phyloP scores from a whole-genome alignment of 23 red algal genomes.

The Gracilaria gracilis region DNA sequence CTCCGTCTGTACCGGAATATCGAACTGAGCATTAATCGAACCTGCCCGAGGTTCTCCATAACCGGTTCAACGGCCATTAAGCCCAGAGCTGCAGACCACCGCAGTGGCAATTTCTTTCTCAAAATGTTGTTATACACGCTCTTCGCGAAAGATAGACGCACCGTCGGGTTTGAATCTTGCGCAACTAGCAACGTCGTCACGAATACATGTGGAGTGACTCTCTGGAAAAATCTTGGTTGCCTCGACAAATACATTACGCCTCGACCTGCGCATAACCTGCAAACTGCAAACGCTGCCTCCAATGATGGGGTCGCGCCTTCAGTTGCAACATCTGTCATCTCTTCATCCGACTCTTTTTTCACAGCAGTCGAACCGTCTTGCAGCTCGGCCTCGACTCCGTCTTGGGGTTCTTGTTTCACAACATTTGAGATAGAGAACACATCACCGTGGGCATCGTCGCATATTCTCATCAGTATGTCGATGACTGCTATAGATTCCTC shows the following conservation, averaged over 20 bases:
- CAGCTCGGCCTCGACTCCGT: background rate
- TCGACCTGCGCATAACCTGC: constrained; percentile 46
- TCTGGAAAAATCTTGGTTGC: constrained; percentile 35
- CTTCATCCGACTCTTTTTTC: constrained; percentile 20
- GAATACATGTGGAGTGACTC: constrained; percentile 36
- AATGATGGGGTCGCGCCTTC: background rate
- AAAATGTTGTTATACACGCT: constrained; percentile 29
- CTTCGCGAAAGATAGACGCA: constrained; percentile 61
- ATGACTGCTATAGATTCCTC: constrained; percentile 54
- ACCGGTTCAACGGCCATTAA: constrained; percentile 73
- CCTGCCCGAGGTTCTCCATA: constrained; percentile 25
- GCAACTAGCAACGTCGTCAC: constrained; percentile 54
- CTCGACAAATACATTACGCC: constrained; percentile 52
- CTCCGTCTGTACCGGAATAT: constrained; percentile 38
- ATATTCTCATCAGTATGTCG: constrained; percentile 33
- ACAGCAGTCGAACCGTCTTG: background rate
- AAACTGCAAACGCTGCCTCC: constrained; percentile 17
- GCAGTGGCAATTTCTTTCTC: constrained; percentile 44
- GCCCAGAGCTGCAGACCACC: constrained; percentile 53
- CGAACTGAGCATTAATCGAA: constrained; percentile 1
- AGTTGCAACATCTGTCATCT: background rate
- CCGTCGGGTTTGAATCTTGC: constrained; percentile 50
- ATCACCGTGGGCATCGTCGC: constrained; percentile 43
- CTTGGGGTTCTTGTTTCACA: background rate
- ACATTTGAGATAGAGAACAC: constrained; percentile 35